Evolutionary conservation across 2,329 filamentous ascomycete genomes (phyloP), one percentile per base, ranked within the genome.

Genomic region (Stagonosporopsis tanaceti): DNA sequence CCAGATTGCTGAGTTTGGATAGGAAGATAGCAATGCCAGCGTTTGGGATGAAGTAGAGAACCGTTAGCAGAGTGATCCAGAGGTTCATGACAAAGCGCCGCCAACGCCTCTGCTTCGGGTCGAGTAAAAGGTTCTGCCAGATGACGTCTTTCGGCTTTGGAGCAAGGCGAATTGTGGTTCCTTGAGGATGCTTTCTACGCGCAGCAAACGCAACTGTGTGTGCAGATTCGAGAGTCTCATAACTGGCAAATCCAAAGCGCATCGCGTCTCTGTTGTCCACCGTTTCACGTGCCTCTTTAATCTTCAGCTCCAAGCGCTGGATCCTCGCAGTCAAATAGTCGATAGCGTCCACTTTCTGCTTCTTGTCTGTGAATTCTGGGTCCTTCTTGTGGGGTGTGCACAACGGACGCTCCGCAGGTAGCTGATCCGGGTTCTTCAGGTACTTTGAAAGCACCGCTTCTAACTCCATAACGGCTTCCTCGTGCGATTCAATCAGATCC

Each of bases 161-260:
- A 1, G 95, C 93, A 14, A 98, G 83, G 6, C 80, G 83, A 53
- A 99, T 86, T 0, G 85, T 90, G 0, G 92, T 88, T 5, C 92
- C 92, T 38, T 91, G 84, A 0, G 92, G 91, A 66, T 89, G 90
- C 80, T 95, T 95, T 46, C 87, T 91, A 57, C 90, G 90, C 22
- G 90, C 87, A 9, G 88, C 85, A 77, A 90, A 96, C 11, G 93
- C 95, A 61, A 96, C 93, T 20, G 86, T 86, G 71, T 99, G 95
- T 0, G 95, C 92, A 67, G 96, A 91, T 56, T 88, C 84, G 53
- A 99, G 96, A 39, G 89, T 89, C 39, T 94, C 88, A 78, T 95
- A 99, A 68, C 92, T 97, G 8, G 94, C 93, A 73, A 99, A 99
- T 0, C 95, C 95, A 71, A 93, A 99, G 0, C 92, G 84, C 84